Evolutionary conservation across 441 rosid species (phyloP).

Genomic region (Croton laevigatus): DNA sequence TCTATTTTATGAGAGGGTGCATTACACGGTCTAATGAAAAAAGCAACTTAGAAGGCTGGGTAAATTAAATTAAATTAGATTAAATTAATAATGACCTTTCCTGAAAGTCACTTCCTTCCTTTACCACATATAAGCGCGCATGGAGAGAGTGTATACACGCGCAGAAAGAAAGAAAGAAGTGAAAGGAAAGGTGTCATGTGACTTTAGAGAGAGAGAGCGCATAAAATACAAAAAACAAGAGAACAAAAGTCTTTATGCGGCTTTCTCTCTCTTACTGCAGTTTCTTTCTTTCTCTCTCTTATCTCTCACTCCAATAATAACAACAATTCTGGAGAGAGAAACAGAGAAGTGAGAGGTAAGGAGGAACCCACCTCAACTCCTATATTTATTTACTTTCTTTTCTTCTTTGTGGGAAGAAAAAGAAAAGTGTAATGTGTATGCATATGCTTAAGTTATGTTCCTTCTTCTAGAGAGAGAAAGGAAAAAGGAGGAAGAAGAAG

Average conservation of each 20-base stretch:
- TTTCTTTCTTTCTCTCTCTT: not conserved
- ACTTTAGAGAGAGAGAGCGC: slow-evolving; percentile 17
- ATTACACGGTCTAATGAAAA: slow-evolving; percentile 8
- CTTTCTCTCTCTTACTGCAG: too few species aligned
- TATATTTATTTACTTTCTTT: slow-evolving; percentile 23
- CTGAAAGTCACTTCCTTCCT: not conserved
- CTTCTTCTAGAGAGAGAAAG: not conserved
- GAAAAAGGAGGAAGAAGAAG: not conserved
- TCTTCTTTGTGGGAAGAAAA: too few species aligned
- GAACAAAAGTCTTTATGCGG: slow-evolving; percentile 29
- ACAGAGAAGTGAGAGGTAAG: slow-evolving; percentile 25
- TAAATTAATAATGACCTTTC: not conserved
- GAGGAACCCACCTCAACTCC: slow-evolving; percentile 38
- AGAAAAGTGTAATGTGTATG: too few species aligned
- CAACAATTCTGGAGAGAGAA: slow-evolving; percentile 18
- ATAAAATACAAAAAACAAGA: slow-evolving; percentile 35
- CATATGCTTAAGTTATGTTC: too few species aligned
- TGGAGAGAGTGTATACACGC: slow-evolving; percentile 6
- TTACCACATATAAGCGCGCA: not conserved
- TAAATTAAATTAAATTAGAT: too few species aligned
- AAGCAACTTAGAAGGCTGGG: not conserved
- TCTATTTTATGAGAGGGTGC: not conserved
- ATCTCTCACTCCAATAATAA: slow-evolving; percentile 19
- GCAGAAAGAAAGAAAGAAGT: not conserved
- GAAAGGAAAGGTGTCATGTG: slow-evolving; percentile 35